Conservation (phyloP, 108 stramenopile genomes). For the Pseudonitzschia multistriata region DNA sequence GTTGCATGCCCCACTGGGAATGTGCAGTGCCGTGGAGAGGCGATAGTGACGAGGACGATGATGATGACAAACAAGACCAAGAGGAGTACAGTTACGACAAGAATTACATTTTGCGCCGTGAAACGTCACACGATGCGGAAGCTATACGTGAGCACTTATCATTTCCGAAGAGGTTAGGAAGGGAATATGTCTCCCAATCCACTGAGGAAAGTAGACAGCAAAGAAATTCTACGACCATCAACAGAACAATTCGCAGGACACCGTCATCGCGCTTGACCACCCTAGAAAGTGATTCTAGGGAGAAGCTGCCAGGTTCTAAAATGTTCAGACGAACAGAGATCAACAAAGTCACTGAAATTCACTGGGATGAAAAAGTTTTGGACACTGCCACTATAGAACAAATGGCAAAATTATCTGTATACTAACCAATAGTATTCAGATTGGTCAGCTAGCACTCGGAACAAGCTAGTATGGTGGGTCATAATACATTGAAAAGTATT, state of each 20-base stretch:
- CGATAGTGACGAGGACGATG: background rate
- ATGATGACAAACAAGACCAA: constrained; percentile 11
- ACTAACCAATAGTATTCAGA: background rate
- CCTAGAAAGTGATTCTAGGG: constrained; percentile 14
- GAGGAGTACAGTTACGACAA: constrained; percentile 3
- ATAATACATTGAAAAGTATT: too few relatives aligned
- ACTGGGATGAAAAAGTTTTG: constrained; percentile 27
- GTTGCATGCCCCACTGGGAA: constrained; percentile 14
- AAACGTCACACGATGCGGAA: background rate
- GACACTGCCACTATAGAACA: constrained; percentile 3
- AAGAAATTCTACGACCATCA: background rate
- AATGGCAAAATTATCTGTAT: constrained; percentile 22
- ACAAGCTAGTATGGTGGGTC: too few relatives aligned
- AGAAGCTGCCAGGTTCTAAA: constrained; percentile 9
- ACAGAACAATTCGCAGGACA: constrained; percentile 8
- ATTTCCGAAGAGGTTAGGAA: constrained; percentile 15
- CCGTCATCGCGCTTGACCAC: constrained; percentile 10
- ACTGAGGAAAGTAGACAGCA: background rate
- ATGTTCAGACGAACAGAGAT: constrained; percentile 15
- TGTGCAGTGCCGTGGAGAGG: constrained; percentile 14
- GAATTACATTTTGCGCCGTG: background rate
- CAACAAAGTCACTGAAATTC: constrained; percentile 20
- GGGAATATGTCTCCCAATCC: constrained; percentile 5
- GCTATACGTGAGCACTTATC: constrained; percentile 13
- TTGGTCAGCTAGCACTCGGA: too few relatives aligned